Evolutionary conservation across 139 green algal genomes (phyloP).

Genomic region (Limnomonas spitsbergensis): DNA sequence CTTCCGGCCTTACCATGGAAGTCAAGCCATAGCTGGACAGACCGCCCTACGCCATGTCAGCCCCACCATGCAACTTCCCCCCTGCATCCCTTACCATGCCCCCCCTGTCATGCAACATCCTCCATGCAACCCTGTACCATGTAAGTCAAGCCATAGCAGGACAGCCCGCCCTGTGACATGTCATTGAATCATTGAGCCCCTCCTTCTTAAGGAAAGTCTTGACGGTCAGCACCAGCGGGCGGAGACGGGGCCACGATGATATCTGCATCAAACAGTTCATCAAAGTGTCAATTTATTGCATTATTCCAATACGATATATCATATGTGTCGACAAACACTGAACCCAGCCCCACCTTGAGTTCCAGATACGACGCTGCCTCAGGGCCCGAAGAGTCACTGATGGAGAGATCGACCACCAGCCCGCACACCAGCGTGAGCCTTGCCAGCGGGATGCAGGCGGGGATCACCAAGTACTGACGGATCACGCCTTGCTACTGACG

Average conservation of each 20-base stretch:
- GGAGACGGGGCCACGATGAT: constrained; percentile 47
- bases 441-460: constrained; percentile 3
- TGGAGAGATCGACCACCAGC: constrained; percentile 37
- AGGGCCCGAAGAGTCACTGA: constrained; percentile 32
- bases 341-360: constrained; percentile 29
- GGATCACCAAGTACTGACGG: constrained; percentile 1
- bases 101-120: too few relatives aligned
- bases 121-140: too few relatives aligned
- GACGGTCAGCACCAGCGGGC: constrained; percentile 63
- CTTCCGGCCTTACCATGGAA: too few relatives aligned
- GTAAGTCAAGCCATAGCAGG: constrained; percentile 34
- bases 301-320: too few relatives aligned
- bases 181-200: constrained; percentile 22
- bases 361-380: constrained; percentile 30
- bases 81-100: too few relatives aligned
- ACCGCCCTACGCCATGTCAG: too few relatives aligned
- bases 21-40: too few relatives aligned
- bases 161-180: constrained; percentile 21
- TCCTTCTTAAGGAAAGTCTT: constrained; percentile 60
- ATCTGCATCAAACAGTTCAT: too few relatives aligned
- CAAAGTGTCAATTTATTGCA: too few relatives aligned
- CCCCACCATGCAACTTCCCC: too few relatives aligned
- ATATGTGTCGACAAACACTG: too few relatives aligned
- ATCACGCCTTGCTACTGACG: not conserved
- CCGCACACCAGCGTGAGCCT: not conserved